Evolutionary conservation across 805 yeast species (phyloP).

Genomic region (Zygoascus bituminiphila): DNA sequence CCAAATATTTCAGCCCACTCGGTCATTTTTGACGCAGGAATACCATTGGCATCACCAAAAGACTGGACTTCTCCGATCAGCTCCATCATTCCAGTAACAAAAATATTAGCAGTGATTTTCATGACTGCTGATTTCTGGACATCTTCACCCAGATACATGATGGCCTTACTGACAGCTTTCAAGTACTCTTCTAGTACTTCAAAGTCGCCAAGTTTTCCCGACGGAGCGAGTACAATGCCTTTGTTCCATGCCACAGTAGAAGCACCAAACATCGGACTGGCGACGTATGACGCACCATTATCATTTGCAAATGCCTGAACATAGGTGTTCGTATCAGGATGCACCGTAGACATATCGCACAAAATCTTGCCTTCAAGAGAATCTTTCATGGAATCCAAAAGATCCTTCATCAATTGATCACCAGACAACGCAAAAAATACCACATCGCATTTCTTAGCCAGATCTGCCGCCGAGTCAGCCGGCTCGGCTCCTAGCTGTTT

Average conservation of each 20-base stretch:
- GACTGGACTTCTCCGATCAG: constrained; percentile 20
- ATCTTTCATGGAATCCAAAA: constrained; percentile 1
- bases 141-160: constrained; percentile 22
- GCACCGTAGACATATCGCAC: constrained; percentile 23
- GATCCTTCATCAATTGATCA: constrained; percentile 10
- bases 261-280: constrained; percentile 27
- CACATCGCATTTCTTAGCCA: constrained; percentile 10
- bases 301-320: constrained; percentile 8
- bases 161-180: constrained; percentile 22
- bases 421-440: constrained; percentile 14
- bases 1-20: constrained; percentile 14
- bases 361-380: constrained; percentile 18
- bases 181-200: constrained; percentile 18
- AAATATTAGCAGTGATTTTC: constrained; percentile 24
- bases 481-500: constrained; percentile 12
- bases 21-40: constrained; percentile 16
- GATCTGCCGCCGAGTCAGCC: constrained; percentile 7
- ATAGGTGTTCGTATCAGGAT: constrained; percentile 21
- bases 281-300: constrained; percentile 19
- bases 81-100: constrained; percentile 25
- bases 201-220: constrained; percentile 20
- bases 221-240: constrained; percentile 19
- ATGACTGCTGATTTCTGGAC: constrained; percentile 20
- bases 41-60: constrained; percentile 22
- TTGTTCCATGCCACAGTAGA: constrained; percentile 23